A percentile compares a stretch with the other conserved stretches of the same genome.
These are phyloP conservation scores for Fagus sylvatica DNA, from an alignment of 306 rosid genomes.

Conservation along the genomic window DNA sequence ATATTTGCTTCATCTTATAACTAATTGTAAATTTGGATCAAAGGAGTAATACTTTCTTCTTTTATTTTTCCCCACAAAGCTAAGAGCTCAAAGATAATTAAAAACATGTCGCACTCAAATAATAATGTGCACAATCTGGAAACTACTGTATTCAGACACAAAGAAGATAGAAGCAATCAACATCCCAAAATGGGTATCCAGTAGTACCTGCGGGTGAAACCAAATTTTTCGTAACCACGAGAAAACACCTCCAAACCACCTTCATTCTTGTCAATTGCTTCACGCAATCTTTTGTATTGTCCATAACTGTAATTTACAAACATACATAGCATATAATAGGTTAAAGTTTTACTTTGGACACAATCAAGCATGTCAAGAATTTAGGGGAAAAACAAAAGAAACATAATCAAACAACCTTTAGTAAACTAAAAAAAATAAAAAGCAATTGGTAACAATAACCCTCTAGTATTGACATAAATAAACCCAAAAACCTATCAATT, in stretches of 20 bases:
- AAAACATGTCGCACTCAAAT: neutral
- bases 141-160: neutral
- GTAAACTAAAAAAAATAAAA: conserved; percentile 7
- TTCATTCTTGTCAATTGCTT: conserved; percentile 79
- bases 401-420: conserved; percentile 11
- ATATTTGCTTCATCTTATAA: neutral
- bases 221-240: conserved; percentile 91
- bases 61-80: neutral
- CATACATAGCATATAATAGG: conserved; percentile 22
- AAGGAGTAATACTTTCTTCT: neutral
- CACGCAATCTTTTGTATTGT: conserved; percentile 70
- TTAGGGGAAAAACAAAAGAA: conserved; percentile 6
- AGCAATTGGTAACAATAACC: neutral
- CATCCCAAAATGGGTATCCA: conserved; percentile 7
- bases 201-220: conserved; percentile 82
- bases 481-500: neutral
- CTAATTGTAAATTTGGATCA: neutral
- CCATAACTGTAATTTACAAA: conserved; percentile 53
- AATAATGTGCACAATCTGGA: neutral
- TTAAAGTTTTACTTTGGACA: conserved; percentile 17
- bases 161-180: neutral
- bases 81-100: too few relatives aligned
- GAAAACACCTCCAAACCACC: conserved; percentile 96
- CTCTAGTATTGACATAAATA: too few relatives aligned
- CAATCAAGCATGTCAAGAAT: conserved; percentile 17